phyloP scores from a whole-genome alignment of 2,329 filamentous ascomycete species.

The Trichoderma guizhouense region DNA sequence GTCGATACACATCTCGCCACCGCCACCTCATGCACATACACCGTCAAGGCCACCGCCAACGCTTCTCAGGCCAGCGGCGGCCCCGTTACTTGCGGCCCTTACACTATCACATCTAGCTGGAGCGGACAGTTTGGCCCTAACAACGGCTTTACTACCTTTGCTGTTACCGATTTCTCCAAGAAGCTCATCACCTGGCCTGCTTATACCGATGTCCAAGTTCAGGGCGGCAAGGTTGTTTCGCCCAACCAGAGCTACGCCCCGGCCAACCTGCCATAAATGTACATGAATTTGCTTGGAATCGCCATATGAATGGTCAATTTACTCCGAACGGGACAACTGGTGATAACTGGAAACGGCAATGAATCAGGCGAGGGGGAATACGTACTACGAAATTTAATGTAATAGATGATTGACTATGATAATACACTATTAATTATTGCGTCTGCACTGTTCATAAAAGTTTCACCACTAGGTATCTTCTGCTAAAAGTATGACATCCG shows the following conservation, averaged over 20 bases:
- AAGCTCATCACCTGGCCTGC: conserved; percentile 49
- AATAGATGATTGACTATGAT: neutral
- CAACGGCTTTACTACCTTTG: conserved; percentile 53
- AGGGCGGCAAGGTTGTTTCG: conserved; percentile 41
- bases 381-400: neutral
- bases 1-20: conserved; percentile 38
- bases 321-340: neutral
- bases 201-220: conserved; percentile 52
- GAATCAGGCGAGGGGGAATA: neutral
- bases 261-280: conserved; percentile 6
- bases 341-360: neutral
- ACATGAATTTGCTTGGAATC: neutral
- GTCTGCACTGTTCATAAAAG: neutral
- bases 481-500: neutral
- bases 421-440: neutral
- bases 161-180: conserved; percentile 43
- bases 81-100: conserved; percentile 45
- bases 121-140: conserved; percentile 51
- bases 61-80: conserved; percentile 39
- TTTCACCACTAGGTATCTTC: neutral
- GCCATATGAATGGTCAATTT: neutral
- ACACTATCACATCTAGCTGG: conserved; percentile 53
- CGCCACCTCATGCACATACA: conserved; percentile 37
- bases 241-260: conserved; percentile 48
- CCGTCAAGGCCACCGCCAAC: conserved; percentile 33